These are phyloP conservation scores for Hippophae rhamnoides DNA, from an alignment of 306 rosid species.

Conservation along the genomic window DNA sequence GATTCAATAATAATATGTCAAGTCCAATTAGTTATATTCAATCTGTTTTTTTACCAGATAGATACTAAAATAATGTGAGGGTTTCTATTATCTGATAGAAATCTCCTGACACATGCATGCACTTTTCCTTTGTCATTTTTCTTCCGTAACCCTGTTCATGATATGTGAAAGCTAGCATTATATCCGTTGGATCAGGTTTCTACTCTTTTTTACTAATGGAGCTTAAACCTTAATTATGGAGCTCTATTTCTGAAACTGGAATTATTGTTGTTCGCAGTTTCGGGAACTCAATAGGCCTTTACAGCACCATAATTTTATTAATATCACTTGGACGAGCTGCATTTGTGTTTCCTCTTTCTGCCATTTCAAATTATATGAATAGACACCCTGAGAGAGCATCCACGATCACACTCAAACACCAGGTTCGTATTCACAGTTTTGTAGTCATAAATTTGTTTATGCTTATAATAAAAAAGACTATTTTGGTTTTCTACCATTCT, in stretches of 20 bases:
- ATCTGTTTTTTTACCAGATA: no score
- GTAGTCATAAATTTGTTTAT: background rate
- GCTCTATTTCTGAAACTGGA: constrained; percentile 1
- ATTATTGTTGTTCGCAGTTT: constrained; percentile 32
- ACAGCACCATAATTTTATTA: constrained; percentile 42
- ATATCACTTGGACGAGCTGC: constrained; percentile 74
- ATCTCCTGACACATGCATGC: no score
- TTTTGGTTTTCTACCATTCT: background rate
- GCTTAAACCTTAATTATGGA: background rate
- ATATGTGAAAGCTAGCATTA: no score
- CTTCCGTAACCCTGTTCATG: no score
- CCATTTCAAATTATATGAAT: constrained; percentile 49
- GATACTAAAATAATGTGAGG: no score
- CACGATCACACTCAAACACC: constrained; percentile 49
- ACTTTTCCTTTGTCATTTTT: no score
- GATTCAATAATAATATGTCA: no score
- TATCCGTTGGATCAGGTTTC: no score
- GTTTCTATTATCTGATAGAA: no score
- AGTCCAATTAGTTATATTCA: no score
- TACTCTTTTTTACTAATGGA: background rate
- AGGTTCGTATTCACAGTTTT: constrained; percentile 32
- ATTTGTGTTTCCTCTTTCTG: constrained; percentile 78
- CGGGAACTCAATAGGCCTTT: constrained; percentile 46
- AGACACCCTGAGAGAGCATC: constrained; percentile 31
- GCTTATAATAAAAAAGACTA: background rate